Evolutionary conservation across 2,329 filamentous ascomycete genomes (phyloP).

Genomic region (Teratosphaeria destructans): DNA sequence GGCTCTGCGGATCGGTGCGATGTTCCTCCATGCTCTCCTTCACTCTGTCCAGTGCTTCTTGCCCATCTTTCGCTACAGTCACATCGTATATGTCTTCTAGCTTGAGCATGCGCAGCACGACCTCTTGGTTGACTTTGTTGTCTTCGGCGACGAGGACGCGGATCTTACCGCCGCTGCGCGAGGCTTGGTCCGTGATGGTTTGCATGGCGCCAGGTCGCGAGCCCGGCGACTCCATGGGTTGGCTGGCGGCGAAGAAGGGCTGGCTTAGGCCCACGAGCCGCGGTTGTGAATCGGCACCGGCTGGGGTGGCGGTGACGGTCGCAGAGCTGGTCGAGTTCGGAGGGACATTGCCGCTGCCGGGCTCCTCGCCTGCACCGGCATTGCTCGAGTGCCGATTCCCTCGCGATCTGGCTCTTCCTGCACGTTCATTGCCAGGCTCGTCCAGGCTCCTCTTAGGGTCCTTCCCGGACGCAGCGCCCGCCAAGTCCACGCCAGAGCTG

Average conservation of each 20-base stretch:
- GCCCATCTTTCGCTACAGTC: conserved; percentile 53
- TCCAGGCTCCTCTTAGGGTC: conserved; percentile 5
- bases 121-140: conserved; percentile 55
- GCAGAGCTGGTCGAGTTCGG: conserved; percentile 1
- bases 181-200: conserved; percentile 52
- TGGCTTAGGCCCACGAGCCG: conserved; percentile 72
- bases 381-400: conserved; percentile 9
- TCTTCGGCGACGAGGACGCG: conserved; percentile 80
- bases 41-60: conserved; percentile 65
- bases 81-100: conserved; percentile 77
- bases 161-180: conserved; percentile 47
- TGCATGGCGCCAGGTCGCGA: conserved; percentile 58
- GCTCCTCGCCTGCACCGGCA: conserved; percentile 3
- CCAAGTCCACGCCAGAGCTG: conserved; percentile 22
- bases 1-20: conserved; percentile 34
- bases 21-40: conserved; percentile 2
- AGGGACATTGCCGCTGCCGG: not conserved
- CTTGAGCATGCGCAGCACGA: conserved; percentile 55
- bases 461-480: not conserved
- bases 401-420: conserved; percentile 6
- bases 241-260: conserved; percentile 58
- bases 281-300: conserved; percentile 51
- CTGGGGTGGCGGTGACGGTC: conserved; percentile 8
- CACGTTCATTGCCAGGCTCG: conserved; percentile 7
- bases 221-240: conserved; percentile 41